These are phyloP conservation scores for Termitomyces sp. DNA, from an alignment of 768 basidiomycete species.

Conservation along the genomic window DNA sequence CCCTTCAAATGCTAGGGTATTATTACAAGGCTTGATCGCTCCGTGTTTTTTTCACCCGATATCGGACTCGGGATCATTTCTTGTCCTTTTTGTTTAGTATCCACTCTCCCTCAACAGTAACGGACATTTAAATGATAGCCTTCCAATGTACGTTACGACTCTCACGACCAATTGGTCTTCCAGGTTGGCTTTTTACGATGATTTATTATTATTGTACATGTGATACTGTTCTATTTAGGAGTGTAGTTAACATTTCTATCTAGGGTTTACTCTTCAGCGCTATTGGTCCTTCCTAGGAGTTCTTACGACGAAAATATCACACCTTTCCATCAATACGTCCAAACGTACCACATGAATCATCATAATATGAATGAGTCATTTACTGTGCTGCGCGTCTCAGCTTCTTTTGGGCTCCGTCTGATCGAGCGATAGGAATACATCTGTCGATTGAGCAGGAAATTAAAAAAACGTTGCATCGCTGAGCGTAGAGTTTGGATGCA, in stretches of 20 bases:
- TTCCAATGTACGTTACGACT: conserved; percentile 27
- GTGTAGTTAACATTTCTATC: neutral
- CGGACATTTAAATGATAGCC: conserved; percentile 24
- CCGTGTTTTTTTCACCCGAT: conserved; percentile 10
- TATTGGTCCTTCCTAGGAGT: neutral
- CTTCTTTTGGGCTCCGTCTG: conserved; percentile 7
- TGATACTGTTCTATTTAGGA: conserved; percentile 8
- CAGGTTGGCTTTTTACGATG: conserved; percentile 22
- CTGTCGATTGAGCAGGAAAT: conserved; percentile 24
- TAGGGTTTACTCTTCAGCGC: conserved; percentile 2
- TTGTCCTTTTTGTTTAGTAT: conserved; percentile 22
- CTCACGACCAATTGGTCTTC: conserved; percentile 23
- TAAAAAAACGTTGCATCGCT: conserved; percentile 42
- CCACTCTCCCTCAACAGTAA: conserved; percentile 21
- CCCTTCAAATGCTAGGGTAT: conserved; percentile 27
- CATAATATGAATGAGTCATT: conserved; percentile 10
- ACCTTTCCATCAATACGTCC: conserved; percentile 5
- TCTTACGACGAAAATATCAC: conserved; percentile 5
- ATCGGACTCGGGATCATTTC: conserved; percentile 20
- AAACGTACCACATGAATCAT: conserved; percentile 9
- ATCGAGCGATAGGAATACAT: conserved; percentile 12
- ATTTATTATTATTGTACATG: conserved; percentile 12
- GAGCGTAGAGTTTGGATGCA: conserved; percentile 20
- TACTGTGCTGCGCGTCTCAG: conserved; percentile 8
- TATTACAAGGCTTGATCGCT: conserved; percentile 44